Base-by-base conservation (phyloP, 495 filamentous ascomycete species). In the Neurospora sp. region DNA sequence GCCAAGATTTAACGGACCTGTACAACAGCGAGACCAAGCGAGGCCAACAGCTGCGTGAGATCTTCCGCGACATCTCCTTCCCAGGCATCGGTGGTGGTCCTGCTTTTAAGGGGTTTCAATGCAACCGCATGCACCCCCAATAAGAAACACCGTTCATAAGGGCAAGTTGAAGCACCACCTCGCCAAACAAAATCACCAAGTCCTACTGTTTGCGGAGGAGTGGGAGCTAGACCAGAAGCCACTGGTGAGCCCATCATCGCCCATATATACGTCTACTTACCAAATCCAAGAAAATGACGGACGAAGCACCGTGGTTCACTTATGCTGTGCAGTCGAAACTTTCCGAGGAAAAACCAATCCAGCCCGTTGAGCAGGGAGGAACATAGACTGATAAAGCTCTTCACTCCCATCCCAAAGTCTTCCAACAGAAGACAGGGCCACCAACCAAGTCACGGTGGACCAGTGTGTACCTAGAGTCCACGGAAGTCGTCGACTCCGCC, bases 311-410 rank as follows among this genome's bases (percentile, higher is more conserved):
- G 40, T 41, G 12, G 40, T 16, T 41, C 4, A 16, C 14, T 14
- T 41, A 41, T 4, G 12, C 14, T 41, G 40, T 41, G 40, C 14
- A 0, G 12, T 41, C 40, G 4, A 41, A 4, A 42, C 40, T 16
- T 31, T 31, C 27, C 27, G 27, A 35, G 4, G 31, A 77, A 80
- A 77, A 75, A 75, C 72, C 65, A 70, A 72, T 73, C 75, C 70
- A 45, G 75, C 71, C 73, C 69, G 77, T 78, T 68, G 77, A 44
- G 16, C 41, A 44, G 16, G 41, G 18, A n/a, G 6, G 2, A 44
- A 48, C 8, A 48, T n/a, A 10, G 45, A 53, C 45, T 22, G 6
- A 3, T n/a, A 9, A 48, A 2, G 44, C 44, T 48, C 44, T 8
- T 48, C 3, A 48, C 9, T 12, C 3, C 5, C 41, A 4, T 4